Percentiles rank a stretch among this genome's conserved stretches.
phyloP scores from a whole-genome alignment of 1,139 yeast species.

The Dujonia santamariae region DNA sequence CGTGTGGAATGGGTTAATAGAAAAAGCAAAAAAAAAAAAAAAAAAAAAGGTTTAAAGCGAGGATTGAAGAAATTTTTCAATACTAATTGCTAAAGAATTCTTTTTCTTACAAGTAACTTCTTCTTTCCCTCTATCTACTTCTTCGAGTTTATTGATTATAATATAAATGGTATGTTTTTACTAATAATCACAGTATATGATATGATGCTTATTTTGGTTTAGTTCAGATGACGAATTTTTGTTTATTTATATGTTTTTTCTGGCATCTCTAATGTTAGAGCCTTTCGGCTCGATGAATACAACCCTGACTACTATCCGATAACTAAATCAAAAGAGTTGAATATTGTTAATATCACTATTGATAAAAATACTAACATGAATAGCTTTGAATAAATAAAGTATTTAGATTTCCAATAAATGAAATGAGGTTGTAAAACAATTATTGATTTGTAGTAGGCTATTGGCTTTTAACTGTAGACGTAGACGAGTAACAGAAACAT shows the following conservation, averaged over 20 bases:
- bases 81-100: no score
- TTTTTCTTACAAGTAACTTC: not conserved
- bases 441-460: no score
- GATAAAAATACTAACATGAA: no score
- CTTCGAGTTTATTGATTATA: not conserved
- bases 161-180: conserved; percentile 3
- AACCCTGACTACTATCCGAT: conserved; percentile 55
- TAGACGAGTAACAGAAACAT: not conserved
- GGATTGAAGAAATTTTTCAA: no score
- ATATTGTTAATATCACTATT: no score
- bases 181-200: not conserved
- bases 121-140: not conserved
- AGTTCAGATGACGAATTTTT: conserved; percentile 36
- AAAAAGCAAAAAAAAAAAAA: not conserved
- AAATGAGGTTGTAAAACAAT: no score
- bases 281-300: conserved; percentile 58
- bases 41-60: no score
- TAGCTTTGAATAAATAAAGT: no score
- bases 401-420: no score
- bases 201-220: not conserved
- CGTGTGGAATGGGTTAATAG: no score
- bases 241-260: conserved; percentile 50
- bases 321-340: conserved; percentile 2
- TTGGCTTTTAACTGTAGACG: no score
- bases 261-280: conserved; percentile 75